These are phyloP conservation scores for Lodderomyces parapsilosis DNA, from an alignment of 1,139 yeast genomes.

Conservation along the genomic window DNA sequence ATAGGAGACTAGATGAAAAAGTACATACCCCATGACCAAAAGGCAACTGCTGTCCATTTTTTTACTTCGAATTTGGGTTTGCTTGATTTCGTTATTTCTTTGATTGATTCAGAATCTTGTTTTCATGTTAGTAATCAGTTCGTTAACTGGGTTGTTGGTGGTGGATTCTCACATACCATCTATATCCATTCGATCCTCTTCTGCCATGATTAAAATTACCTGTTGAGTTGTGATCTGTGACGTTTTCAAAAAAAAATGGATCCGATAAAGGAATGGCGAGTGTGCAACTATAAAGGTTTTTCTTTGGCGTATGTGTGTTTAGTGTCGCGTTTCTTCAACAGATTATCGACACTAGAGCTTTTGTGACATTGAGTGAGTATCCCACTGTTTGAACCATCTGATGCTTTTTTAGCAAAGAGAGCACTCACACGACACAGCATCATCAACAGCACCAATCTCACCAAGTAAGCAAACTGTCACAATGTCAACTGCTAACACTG, in stretches of 20 bases:
- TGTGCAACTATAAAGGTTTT: background rate
- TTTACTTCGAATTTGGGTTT: conserved; percentile 48
- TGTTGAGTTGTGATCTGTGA: no score
- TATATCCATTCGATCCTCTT: conserved; percentile 15
- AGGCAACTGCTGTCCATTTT: conserved; percentile 97
- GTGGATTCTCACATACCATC: conserved; percentile 13
- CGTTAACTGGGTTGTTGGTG: background rate
- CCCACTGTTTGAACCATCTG: no score
- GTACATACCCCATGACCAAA: conserved; percentile 94
- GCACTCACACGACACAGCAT: background rate
- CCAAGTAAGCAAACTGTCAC: conserved; percentile 39
- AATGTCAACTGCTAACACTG: conserved; percentile 13
- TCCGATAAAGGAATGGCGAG: background rate
- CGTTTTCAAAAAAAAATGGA: background rate
- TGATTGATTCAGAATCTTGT: conserved; percentile 9
- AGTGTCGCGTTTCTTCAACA: no score
- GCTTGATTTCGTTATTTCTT: conserved; percentile 9
- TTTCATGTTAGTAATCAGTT: conserved; percentile 3
- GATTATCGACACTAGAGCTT: no score
- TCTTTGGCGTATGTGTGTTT: background rate
- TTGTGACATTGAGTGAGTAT: background rate
- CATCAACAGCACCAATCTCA: background rate
- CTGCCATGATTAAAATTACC: conserved; percentile 9
- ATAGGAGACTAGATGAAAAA: no score
- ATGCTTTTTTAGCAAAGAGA: no score